Conservation (phyloP, 2,329 filamentous ascomycete genomes). For the Colletotrichum cuscutae region DNA sequence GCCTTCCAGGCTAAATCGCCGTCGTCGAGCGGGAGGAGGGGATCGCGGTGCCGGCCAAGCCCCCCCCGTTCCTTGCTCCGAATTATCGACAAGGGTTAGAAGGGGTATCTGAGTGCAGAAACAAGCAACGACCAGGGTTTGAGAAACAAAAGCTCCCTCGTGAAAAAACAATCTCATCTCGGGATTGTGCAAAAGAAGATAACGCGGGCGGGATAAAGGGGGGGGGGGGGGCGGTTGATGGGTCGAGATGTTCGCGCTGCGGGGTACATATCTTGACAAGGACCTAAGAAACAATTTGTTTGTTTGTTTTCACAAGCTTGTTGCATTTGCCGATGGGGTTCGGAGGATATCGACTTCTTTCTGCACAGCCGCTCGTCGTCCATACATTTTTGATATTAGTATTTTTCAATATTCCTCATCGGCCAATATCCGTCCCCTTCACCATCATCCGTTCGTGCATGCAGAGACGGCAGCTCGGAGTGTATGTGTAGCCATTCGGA, state of each 20-base stretch:
- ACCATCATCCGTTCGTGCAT: background rate
- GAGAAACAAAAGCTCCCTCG: constrained; percentile 9
- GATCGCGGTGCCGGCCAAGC: constrained; percentile 24
- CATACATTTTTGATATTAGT: background rate
- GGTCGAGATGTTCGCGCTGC: constrained; percentile 22
- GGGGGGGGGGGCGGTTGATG: background rate
- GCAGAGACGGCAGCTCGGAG: background rate
- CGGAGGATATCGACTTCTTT: background rate
- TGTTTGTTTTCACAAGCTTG: constrained; percentile 2
- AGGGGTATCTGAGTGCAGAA: constrained; percentile 1
- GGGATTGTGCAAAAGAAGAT: constrained; percentile 18
- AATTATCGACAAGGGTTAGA: constrained; percentile 2
- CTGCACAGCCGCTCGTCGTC: background rate
- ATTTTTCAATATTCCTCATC: constrained; percentile 7
- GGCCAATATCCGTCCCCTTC: constrained; percentile 24
- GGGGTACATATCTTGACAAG: constrained; percentile 23
- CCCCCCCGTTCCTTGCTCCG: constrained; percentile 26
- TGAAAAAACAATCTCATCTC: constrained; percentile 21
- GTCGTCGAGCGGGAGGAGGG: constrained; percentile 39
- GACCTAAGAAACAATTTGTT: constrained; percentile 5
- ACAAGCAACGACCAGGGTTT: constrained; percentile 15
- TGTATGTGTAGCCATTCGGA: background rate
- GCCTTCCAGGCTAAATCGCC: constrained; percentile 56
- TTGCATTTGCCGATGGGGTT: background rate
- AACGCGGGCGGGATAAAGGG: constrained; percentile 10